These are phyloP conservation scores for Scedosporium boydii DNA, from an alignment of 2,329 filamentous ascomycete genomes.

Conservation along the genomic window DNA sequence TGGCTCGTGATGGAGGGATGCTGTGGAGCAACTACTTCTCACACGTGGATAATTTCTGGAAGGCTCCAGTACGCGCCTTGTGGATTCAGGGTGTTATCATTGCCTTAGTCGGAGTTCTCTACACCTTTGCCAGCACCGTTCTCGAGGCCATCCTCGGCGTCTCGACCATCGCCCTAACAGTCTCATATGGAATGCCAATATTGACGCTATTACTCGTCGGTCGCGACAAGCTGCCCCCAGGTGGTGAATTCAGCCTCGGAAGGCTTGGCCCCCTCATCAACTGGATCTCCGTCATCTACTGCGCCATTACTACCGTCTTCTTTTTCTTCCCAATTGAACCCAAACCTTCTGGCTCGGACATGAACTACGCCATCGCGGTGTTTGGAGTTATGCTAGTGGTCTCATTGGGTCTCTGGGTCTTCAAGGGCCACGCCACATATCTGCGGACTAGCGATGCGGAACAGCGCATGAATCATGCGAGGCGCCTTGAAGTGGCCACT, in stretches of 20 bases:
- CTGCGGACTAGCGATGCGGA: too few relatives aligned
- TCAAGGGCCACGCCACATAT: slow-evolving; percentile 31
- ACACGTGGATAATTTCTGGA: slow-evolving; percentile 35
- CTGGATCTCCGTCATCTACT: slow-evolving; percentile 41
- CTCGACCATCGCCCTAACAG: too few relatives aligned
- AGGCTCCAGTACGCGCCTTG: slow-evolving; percentile 40
- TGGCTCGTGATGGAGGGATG: slow-evolving; percentile 36
- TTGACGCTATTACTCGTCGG: slow-evolving; percentile 36
- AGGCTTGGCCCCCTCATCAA: slow-evolving; percentile 32
- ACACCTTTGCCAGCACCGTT: slow-evolving; percentile 28
- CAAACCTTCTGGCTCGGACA: slow-evolving; percentile 34
- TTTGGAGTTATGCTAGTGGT: slow-evolving; percentile 46
- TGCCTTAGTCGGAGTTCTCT: slow-evolving; percentile 40
- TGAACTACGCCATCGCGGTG: slow-evolving; percentile 49
- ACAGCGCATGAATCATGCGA: too few relatives aligned
- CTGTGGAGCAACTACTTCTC: too few relatives aligned
- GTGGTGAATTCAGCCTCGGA: slow-evolving; percentile 34
- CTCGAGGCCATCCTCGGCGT: too few relatives aligned
- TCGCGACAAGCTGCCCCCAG: slow-evolving; percentile 39
- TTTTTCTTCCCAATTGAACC: slow-evolving; percentile 43
- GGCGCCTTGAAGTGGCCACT: too few relatives aligned
- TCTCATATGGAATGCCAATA: slow-evolving; percentile 30
- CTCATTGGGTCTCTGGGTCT: slow-evolving; percentile 38
- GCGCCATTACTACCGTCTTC: slow-evolving; percentile 40
- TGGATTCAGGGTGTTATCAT: slow-evolving; percentile 38